A percentile compares a stretch with the other conserved stretches of the same genome.
These are phyloP conservation scores for Vitis rupestris DNA, from an alignment of 164 flowering plant species.

Conservation along the genomic window DNA sequence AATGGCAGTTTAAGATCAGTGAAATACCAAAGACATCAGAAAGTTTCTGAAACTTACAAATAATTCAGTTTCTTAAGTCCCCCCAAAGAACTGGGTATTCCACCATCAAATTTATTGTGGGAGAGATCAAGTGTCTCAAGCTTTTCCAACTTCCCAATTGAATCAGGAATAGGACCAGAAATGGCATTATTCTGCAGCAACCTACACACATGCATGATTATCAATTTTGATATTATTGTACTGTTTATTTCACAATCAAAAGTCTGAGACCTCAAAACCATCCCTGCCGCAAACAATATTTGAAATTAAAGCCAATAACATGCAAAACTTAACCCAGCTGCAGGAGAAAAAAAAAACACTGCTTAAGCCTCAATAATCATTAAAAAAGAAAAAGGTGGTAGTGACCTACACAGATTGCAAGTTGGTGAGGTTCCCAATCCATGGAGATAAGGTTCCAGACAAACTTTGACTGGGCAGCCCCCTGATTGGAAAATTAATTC, in stretches of 20 bases:
- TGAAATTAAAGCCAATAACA: neutral
- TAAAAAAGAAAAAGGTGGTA: neutral
- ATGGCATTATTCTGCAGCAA: slow-evolving; percentile 88
- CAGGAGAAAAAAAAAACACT: neutral
- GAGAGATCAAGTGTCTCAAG: slow-evolving; percentile 92
- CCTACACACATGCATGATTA: slow-evolving; percentile 32
- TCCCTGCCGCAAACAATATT: neutral
- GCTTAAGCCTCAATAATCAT: neutral
- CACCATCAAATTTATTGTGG: slow-evolving; percentile 65
- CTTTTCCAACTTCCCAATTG: slow-evolving; percentile 74
- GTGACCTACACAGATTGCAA: slow-evolving; percentile 84
- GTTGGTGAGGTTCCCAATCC: slow-evolving; percentile 76
- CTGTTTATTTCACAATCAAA: neutral
- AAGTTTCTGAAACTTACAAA: slow-evolving; percentile 53
- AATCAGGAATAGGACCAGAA: slow-evolving; percentile 75
- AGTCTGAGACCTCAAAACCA: neutral
- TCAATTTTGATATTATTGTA: neutral
- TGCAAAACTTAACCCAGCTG: neutral
- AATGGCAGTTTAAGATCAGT: neutral
- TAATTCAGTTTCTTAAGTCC: slow-evolving; percentile 71
- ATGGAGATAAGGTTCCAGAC: slow-evolving; percentile 77
- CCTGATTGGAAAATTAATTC: slow-evolving; percentile 34
- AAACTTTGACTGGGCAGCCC: slow-evolving; percentile 84
- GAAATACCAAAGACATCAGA: neutral
- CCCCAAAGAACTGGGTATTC: slow-evolving; percentile 77